phyloP scores from a whole-genome alignment of 129 eudicot species.

The Mikania micrantha region DNA sequence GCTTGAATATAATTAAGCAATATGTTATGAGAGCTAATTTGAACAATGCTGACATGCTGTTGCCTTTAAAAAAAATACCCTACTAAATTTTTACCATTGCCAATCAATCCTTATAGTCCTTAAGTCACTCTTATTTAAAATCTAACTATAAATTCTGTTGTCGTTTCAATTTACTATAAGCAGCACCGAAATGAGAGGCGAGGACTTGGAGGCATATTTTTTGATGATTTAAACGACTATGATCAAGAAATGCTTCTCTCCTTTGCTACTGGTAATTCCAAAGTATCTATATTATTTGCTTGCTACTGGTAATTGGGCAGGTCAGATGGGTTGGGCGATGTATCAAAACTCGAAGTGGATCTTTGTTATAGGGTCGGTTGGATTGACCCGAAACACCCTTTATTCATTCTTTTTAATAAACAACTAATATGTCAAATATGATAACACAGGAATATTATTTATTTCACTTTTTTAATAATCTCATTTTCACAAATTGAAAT shows the following conservation, averaged over 20 bases:
- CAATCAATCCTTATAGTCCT: not conserved
- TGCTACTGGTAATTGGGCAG: not conserved
- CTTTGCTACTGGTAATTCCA: constrained; percentile 77
- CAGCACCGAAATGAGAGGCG: constrained; percentile 98
- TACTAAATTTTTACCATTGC: not conserved
- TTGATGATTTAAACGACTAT: constrained; percentile 90
- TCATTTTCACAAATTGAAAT: constrained; percentile 1
- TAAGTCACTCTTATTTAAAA: not conserved
- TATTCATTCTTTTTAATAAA: not conserved
- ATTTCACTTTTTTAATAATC: not conserved
- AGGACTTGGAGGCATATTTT: constrained; percentile 98
- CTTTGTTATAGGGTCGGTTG: not conserved
- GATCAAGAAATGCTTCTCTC: constrained; percentile 99
- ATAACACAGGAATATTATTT: not conserved
- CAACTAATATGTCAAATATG: not conserved
- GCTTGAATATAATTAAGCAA: not conserved
- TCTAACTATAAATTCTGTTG: not conserved
- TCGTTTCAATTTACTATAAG: constrained; percentile 12
- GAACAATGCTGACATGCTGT: not conserved
- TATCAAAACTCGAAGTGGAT: not conserved
- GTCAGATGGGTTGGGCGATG: not conserved
- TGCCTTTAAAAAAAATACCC: not conserved
- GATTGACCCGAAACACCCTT: not conserved
- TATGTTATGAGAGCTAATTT: not conserved
- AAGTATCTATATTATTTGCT: not conserved